These are phyloP conservation scores for Filobasidium uniguttulatum DNA, from an alignment of 1,284 basidiomycete species.

Conservation along the genomic window DNA sequence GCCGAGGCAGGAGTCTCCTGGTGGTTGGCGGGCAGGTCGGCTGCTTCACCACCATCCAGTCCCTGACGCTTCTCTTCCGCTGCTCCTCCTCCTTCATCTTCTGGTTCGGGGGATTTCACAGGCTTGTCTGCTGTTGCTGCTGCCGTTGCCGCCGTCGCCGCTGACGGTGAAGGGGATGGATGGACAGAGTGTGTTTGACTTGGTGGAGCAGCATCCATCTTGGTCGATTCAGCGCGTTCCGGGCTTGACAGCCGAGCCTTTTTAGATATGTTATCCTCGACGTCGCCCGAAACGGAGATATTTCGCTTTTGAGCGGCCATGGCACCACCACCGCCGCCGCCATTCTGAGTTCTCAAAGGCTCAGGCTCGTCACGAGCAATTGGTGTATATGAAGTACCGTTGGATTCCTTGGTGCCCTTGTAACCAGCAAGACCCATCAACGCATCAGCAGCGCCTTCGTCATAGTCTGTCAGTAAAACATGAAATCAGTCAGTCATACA, in stretches of 20 bases:
- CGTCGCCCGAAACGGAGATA: neutral
- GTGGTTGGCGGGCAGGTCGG: too few species aligned
- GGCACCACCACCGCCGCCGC: neutral
- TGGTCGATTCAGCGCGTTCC: neutral
- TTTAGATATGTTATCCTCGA: neutral
- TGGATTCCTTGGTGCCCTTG: conserved; percentile 17
- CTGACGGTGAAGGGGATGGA: neutral
- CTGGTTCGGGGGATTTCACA: too few species aligned
- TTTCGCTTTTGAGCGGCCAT: neutral
- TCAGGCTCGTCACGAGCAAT: neutral
- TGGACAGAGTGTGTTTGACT: neutral
- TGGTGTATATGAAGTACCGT: conserved; percentile 6
- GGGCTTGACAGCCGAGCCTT: neutral
- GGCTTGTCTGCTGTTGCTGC: neutral
- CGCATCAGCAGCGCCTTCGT: conserved; percentile 35
- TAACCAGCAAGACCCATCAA: conserved; percentile 34
- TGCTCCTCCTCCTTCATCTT: too few species aligned
- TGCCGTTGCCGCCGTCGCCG: neutral
- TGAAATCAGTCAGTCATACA: neutral
- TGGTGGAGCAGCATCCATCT: neutral
- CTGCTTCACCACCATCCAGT: neutral
- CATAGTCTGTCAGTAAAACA: conserved; percentile 30
- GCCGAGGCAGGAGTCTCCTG: neutral
- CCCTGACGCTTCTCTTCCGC: neutral
- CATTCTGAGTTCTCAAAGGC: neutral